phyloP scores from a whole-genome alignment of 2,329 filamentous ascomycete species.

The Rhytidhysteron rufulum region DNA sequence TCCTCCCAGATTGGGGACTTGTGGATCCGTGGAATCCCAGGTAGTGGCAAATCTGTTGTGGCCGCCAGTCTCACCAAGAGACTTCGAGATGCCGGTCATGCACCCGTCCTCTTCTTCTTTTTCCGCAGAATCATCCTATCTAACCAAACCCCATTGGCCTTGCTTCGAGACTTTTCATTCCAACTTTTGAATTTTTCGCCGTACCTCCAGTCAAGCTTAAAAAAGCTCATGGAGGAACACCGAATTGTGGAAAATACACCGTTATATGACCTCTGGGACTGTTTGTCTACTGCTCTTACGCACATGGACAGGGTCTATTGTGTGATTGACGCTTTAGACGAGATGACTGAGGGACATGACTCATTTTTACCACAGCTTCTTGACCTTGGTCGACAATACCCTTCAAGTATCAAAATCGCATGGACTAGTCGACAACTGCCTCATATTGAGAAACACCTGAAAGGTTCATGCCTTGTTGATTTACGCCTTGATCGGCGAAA shows the following conservation, averaged over 20 bases:
- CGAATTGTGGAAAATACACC: neutral
- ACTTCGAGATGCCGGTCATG: constrained; percentile 7
- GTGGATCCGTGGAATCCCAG: constrained; percentile 37
- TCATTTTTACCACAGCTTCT: constrained; percentile 38
- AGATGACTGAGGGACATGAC: constrained; percentile 42
- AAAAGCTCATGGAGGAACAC: constrained; percentile 3
- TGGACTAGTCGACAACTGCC: constrained; percentile 43
- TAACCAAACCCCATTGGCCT: constrained; percentile 21
- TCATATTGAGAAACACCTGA: constrained; percentile 28
- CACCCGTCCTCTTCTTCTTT: constrained; percentile 36
- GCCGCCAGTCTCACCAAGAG: constrained; percentile 23
- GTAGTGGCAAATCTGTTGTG: constrained; percentile 35
- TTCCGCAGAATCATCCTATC: constrained; percentile 35
- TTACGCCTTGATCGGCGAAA: constrained; percentile 36
- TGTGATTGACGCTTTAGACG: constrained; percentile 46
- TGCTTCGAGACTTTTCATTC: constrained; percentile 30
- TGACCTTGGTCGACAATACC: constrained; percentile 28
- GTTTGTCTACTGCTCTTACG: constrained; percentile 8
- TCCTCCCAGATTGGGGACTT: constrained; percentile 16
- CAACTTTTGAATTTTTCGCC: constrained; percentile 28
- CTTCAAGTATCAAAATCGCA: constrained; percentile 38
- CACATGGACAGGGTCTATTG: constrained; percentile 29
- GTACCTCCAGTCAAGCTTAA: constrained; percentile 18
- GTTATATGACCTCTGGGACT: constrained; percentile 5
- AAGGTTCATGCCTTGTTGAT: constrained; percentile 17